phyloP scores from a whole-genome alignment of 495 filamentous ascomycete genomes.

The Friedmanniomyces endolithicus region DNA sequence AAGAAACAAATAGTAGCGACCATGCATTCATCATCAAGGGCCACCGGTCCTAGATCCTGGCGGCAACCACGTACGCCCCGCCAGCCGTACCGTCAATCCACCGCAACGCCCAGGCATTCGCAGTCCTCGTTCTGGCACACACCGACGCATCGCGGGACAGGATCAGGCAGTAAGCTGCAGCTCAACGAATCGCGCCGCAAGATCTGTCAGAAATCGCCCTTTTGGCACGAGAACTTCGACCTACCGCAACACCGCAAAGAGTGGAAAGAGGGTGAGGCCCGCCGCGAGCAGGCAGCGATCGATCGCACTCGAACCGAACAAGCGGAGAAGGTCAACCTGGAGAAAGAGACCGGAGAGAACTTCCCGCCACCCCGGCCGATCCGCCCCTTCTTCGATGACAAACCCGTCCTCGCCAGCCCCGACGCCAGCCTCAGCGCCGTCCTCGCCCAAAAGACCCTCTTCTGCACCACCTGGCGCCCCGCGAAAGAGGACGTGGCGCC shows the following conservation, averaged over 20 bases:
- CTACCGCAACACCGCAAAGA: constrained; percentile 2
- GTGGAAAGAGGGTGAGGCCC: constrained; percentile 1
- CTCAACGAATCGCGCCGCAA: constrained; percentile 5
- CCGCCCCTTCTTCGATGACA: not conserved
- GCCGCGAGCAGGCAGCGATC: not conserved
- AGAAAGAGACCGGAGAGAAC: not conserved
- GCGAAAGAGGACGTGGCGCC: constrained; percentile 7
- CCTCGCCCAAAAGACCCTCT: constrained; percentile 11
- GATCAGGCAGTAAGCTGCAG: not conserved
- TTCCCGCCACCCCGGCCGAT: not conserved
- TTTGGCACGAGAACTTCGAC: constrained; percentile 14
- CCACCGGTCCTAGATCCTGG: not conserved
- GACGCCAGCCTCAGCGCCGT: constrained; percentile 1
- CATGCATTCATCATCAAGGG: not conserved
- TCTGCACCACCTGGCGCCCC: not conserved
- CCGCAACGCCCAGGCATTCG: not conserved
- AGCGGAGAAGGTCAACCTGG: not conserved
- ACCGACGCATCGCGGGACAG: not conserved
- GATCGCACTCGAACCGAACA: not conserved
- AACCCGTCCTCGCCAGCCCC: not conserved
- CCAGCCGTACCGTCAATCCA: not conserved
- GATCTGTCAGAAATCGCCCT: constrained; percentile 10
- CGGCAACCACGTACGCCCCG: not conserved
- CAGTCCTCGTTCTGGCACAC: not conserved
- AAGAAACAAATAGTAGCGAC: not conserved